phyloP scores from a whole-genome alignment of 78 protist species.

The Anaeramoeba ignava region DNA sequence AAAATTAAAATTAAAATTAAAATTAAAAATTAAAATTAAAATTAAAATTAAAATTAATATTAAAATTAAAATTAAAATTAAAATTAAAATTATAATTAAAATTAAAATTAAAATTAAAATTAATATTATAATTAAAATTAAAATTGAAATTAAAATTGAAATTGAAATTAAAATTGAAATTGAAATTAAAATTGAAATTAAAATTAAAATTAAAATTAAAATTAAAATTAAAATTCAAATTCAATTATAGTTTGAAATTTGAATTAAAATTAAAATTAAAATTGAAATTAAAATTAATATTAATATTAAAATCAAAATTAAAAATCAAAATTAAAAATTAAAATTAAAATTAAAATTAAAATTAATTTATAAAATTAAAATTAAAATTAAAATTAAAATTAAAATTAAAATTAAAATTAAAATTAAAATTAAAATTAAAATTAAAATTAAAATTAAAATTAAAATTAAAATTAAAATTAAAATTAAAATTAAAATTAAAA shows the following conservation, averaged over 20 bases:
- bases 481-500: neutral
- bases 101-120: neutral
- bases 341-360: constrained; percentile 4
- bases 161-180: too few relatives aligned
- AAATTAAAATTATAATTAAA: neutral
- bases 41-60: neutral
- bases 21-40: constrained; percentile 1
- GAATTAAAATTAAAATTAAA: too few relatives aligned
- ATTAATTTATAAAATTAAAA: neutral
- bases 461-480: neutral
- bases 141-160: too few relatives aligned
- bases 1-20: neutral
- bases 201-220: too few relatives aligned
- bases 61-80: neutral
- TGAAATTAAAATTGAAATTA: too few relatives aligned
- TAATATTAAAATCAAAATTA: too few relatives aligned
- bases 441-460: neutral
- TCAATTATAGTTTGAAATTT: neutral
- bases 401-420: neutral
- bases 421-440: neutral
- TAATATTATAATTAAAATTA: too few relatives aligned
- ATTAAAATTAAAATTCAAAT: neutral
- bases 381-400: neutral
- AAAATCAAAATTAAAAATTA: too few relatives aligned
- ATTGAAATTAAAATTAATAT: too few relatives aligned